A percentile compares a stretch with the other conserved stretches of the same genome.
phyloP scores from a whole-genome alignment of 2,329 filamentous ascomycete species.

The Pseudogymnoascus sp. region DNA sequence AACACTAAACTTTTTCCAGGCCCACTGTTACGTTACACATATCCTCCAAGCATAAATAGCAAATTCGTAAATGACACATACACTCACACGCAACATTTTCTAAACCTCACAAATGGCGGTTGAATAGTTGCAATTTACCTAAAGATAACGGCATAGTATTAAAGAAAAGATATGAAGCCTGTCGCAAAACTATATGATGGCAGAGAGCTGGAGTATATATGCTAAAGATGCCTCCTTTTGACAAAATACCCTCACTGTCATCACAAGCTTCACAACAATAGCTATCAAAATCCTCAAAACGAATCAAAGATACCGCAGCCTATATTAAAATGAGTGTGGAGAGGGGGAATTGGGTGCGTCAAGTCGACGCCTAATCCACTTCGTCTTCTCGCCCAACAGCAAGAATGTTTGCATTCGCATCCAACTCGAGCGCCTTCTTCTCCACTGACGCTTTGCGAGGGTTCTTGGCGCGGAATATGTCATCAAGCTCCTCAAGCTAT shows the following conservation, averaged over 20 bases:
- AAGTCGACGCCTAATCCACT: not conserved
- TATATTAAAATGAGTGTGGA: not conserved
- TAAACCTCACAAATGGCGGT: not conserved
- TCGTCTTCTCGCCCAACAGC: not conserved
- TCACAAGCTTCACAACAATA: not conserved
- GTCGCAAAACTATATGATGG: not conserved
- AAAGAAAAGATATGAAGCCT: not conserved
- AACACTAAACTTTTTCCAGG: too few species aligned
- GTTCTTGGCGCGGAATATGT: slow-evolving; percentile 38
- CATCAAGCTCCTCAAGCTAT: slow-evolving; percentile 43
- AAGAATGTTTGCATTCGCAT: slow-evolving; percentile 17
- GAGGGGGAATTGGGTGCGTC: not conserved
- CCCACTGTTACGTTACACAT: too few species aligned
- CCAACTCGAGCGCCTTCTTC: slow-evolving; percentile 34
- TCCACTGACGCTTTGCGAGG: slow-evolving; percentile 38
- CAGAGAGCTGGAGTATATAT: not conserved
- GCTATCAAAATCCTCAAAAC: not conserved
- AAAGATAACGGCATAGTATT: not conserved
- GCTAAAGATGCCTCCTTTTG: not conserved
- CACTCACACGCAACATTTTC: not conserved
- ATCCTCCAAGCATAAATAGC: too few species aligned
- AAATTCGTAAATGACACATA: not conserved
- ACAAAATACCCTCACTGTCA: not conserved
- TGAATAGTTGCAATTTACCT: not conserved
- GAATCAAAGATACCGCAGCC: not conserved